phyloP scores from a whole-genome alignment of 169 alveolate genomes.

The Plasmodium vinckei region DNA sequence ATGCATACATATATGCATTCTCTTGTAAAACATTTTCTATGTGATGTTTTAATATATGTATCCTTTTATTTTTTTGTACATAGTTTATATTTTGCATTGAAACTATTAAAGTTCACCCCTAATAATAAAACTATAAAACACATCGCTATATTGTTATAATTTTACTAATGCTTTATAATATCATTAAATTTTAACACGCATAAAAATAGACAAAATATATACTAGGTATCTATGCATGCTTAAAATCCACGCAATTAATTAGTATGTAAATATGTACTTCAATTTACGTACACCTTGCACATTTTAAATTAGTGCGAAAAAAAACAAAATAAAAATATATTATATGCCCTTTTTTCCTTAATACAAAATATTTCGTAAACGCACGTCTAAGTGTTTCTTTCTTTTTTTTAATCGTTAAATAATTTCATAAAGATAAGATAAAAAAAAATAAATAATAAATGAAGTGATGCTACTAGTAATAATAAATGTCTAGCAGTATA shows the following conservation, averaged over 20 bases:
- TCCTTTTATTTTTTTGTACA: background rate
- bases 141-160: no score
- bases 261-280: background rate
- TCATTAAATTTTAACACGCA: no score
- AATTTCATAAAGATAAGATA: background rate
- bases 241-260: conserved; percentile 1
- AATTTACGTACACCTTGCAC: no score
- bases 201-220: conserved; percentile 27
- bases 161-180: no score
- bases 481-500: no score
- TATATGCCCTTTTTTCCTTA: background rate
- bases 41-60: background rate
- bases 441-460: background rate
- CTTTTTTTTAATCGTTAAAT: background rate
- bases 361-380: background rate
- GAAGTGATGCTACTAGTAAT: no score
- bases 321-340: no score
- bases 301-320: no score
- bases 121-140: no score
- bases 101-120: no score
- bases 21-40: no score
- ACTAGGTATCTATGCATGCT: conserved; percentile 1
- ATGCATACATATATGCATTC: no score
- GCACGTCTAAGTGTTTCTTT: background rate
- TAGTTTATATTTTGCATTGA: background rate